Conservation (phyloP, 306 rosid genomes). For the Ammopiptanthus mongolicus region DNA sequence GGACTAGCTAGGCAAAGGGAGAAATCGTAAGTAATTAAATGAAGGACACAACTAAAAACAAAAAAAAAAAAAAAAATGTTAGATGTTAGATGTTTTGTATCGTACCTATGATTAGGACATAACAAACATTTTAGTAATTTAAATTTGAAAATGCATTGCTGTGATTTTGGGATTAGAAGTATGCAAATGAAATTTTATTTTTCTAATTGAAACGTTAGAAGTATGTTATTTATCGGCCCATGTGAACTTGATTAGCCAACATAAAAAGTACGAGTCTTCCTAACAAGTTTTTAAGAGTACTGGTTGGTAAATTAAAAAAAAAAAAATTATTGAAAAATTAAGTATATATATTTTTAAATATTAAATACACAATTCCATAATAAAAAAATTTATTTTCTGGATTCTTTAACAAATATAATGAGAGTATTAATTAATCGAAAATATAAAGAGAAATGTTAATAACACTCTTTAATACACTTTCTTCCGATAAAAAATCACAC, state of each 20-base stretch:
- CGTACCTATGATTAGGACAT: background rate
- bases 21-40: background rate
- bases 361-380: no score
- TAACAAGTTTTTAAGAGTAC: no score
- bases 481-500: no score
- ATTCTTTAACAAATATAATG: no score
- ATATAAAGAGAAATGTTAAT: no score
- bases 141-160: background rate
- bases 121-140: background rate
- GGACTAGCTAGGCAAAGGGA: no score
- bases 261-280: background rate
- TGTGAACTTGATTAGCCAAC: conserved; percentile 5
- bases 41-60: background rate
- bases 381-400: no score
- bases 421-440: no score
- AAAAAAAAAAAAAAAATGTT: background rate
- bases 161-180: background rate
- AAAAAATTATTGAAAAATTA: no score
- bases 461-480: no score
- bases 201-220: background rate
- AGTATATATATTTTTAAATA: no score
- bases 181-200: background rate
- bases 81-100: background rate
- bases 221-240: background rate
- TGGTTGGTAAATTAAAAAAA: no score